Percentiles rank a stretch among this genome's conserved stretches.
These are phyloP conservation scores for Alternaria arborescens DNA, from an alignment of 2,329 filamentous ascomycete genomes.

Conservation along the genomic window DNA sequence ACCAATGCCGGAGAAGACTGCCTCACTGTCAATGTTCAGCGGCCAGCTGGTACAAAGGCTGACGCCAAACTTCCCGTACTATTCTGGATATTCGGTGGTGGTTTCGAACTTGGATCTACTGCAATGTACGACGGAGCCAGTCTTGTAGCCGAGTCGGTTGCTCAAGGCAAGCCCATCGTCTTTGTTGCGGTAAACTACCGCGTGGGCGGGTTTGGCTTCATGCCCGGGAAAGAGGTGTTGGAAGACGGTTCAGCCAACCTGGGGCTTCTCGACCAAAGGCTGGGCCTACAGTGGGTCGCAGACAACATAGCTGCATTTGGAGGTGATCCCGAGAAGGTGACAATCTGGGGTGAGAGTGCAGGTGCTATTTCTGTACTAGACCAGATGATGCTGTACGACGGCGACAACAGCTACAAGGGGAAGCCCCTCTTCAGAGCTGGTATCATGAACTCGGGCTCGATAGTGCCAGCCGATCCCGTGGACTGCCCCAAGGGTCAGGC, in stretches of 20 bases:
- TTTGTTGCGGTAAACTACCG: slow-evolving; percentile 83
- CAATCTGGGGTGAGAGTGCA: slow-evolving; percentile 74
- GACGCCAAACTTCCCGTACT: slow-evolving; percentile 56
- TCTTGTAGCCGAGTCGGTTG: slow-evolving; percentile 54
- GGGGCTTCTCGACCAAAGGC: slow-evolving; percentile 75
- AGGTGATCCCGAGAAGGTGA: slow-evolving; percentile 79
- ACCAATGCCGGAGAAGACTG: slow-evolving; percentile 55
- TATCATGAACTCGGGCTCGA: slow-evolving; percentile 69
- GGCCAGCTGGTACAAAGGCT: slow-evolving; percentile 50
- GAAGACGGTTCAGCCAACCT: slow-evolving; percentile 74
- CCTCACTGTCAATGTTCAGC: slow-evolving; percentile 54
- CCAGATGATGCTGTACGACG: slow-evolving; percentile 78
- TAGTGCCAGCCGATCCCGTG: slow-evolving; percentile 60
- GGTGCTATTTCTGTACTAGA: slow-evolving; percentile 74
- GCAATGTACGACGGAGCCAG: slow-evolving; percentile 54
- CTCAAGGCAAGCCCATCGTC: slow-evolving; percentile 70
- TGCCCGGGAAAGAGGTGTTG: slow-evolving; percentile 73
- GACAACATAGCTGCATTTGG: slow-evolving; percentile 82
- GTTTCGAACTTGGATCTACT: slow-evolving; percentile 50
- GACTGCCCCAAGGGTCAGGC: slow-evolving; percentile 72
- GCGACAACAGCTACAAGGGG: slow-evolving; percentile 77
- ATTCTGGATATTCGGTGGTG: slow-evolving; percentile 60
- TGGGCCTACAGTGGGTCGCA: slow-evolving; percentile 77
- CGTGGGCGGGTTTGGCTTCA: slow-evolving; percentile 76
- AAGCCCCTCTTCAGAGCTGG: slow-evolving; percentile 76